Evolutionary conservation across 2,329 filamentous ascomycete species (phyloP).

Genomic region (Colletotrichum navitas): DNA sequence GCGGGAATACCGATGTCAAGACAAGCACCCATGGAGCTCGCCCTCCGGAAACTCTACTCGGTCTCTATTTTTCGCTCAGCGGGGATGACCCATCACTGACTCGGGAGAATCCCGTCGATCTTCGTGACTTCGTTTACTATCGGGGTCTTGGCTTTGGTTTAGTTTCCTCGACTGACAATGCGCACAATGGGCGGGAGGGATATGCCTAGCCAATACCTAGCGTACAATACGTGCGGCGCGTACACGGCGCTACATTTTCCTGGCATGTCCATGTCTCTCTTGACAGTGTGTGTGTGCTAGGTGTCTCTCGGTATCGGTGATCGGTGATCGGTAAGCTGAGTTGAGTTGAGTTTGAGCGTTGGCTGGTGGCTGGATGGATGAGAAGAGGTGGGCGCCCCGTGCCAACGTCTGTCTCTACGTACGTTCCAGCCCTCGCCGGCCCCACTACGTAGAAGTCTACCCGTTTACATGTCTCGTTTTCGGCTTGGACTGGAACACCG

Average conservation of each 20-base stretch:
- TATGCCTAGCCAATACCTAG: constrained; percentile 8
- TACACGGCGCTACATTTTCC: not conserved
- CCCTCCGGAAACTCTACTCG: constrained; percentile 21
- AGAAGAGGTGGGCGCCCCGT: constrained; percentile 13
- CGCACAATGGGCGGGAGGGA: constrained; percentile 33
- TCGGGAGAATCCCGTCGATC: constrained; percentile 41
- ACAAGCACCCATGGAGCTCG: constrained; percentile 2
- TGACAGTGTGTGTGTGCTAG: not conserved
- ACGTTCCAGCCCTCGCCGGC: constrained; percentile 17
- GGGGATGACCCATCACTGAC: constrained; percentile 37
- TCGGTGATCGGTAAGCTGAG: constrained; percentile 25
- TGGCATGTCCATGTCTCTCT: constrained; percentile 16
- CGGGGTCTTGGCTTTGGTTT: constrained; percentile 32
- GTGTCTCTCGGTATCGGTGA: constrained; percentile 32
- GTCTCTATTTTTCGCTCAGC: constrained; percentile 31
- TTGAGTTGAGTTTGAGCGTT: not conserved
- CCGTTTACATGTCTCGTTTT: constrained; percentile 36
- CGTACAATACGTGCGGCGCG: not conserved
- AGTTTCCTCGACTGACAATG: constrained; percentile 29
- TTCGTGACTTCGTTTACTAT: constrained; percentile 12
- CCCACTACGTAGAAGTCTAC: constrained; percentile 16
- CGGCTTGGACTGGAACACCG: constrained; percentile 4
- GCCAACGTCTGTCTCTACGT: not conserved
- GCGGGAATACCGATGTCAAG: constrained; percentile 27
- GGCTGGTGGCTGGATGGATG: constrained; percentile 8